Conservation (phyloP, 768 basidiomycete species). For the Tylopilus subfusipes region DNA sequence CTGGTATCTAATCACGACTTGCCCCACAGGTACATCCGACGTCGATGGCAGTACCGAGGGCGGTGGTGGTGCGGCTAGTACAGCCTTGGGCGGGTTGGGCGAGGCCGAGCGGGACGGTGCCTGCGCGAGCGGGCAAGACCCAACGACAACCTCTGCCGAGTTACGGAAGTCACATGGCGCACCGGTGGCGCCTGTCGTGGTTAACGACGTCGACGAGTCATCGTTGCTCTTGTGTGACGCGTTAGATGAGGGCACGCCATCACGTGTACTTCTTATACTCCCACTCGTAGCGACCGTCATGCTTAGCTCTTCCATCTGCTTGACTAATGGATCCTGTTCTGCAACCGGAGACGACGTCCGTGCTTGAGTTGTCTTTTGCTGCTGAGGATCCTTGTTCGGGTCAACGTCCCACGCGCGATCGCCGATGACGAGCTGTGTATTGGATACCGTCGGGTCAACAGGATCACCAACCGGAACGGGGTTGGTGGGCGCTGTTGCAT, state of each 20-base stretch:
- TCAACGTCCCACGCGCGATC: constrained; percentile 65
- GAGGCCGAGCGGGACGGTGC: too few relatives aligned
- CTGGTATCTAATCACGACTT: too few relatives aligned
- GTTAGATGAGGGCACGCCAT: constrained; percentile 17
- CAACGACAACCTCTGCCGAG: too few relatives aligned
- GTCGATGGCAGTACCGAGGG: constrained; percentile 34
- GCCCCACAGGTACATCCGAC: constrained; percentile 52
- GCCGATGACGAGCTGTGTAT: constrained; percentile 61
- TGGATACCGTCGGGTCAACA: constrained; percentile 52
- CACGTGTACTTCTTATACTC: constrained; percentile 18
- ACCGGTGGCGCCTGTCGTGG: too few relatives aligned
- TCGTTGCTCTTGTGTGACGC: constrained; percentile 27
- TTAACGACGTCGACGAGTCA: too few relatives aligned
- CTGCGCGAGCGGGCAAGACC: too few relatives aligned
- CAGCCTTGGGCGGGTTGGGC: constrained; percentile 67
- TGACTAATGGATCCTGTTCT: constrained; percentile 59
- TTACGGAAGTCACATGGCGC: too few relatives aligned
- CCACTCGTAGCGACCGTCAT: constrained; percentile 25
- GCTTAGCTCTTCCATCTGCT: constrained; percentile 57
- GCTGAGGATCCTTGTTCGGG: constrained; percentile 61
- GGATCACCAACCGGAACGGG: constrained; percentile 45
- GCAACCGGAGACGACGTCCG: constrained; percentile 35
- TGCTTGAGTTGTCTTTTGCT: constrained; percentile 18
- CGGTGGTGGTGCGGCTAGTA: constrained; percentile 65
- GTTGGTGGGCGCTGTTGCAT: constrained; percentile 20